These are phyloP conservation scores for Kickxella alabastrina DNA, from an alignment of 192 early-diverging fungal genomes.

Conservation along the genomic window DNA sequence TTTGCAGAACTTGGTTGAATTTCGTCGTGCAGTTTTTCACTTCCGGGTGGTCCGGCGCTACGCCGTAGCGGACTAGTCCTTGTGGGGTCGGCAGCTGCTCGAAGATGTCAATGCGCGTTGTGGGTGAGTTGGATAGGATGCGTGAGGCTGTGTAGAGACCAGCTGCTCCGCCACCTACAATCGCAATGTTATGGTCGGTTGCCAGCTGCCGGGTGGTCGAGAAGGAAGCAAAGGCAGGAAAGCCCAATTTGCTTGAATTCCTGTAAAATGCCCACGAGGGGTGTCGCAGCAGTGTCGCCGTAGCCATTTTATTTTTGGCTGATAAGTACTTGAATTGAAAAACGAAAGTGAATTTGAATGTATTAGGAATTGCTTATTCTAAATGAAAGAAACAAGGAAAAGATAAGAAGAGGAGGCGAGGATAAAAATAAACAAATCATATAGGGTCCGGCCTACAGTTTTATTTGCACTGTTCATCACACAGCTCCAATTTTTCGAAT, in stretches of 20 bases:
- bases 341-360: not conserved
- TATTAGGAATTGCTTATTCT: too few relatives aligned
- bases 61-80: constrained; percentile 89
- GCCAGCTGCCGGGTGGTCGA: not conserved
- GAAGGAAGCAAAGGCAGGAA: not conserved
- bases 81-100: constrained; percentile 82
- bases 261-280: too few relatives aligned
- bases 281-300: too few relatives aligned
- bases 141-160: constrained; percentile 89
- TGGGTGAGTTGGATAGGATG: constrained; percentile 59
- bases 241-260: not conserved
- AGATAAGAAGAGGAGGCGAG: too few relatives aligned
- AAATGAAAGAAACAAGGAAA: too few relatives aligned
- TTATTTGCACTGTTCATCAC: too few relatives aligned
- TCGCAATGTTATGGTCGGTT: constrained; percentile 41
- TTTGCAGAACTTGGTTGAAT: constrained; percentile 73
- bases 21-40: constrained; percentile 81
- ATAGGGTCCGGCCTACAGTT: too few relatives aligned
- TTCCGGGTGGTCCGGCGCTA: constrained; percentile 95
- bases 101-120: constrained; percentile 70
- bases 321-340: too few relatives aligned
- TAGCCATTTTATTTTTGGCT: too few relatives aligned
- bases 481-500: too few relatives aligned
- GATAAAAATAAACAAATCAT: not conserved
- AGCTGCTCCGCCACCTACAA: constrained; percentile 79